A percentile compares a stretch with the other conserved stretches of the same genome.
phyloP scores from a whole-genome alignment of 1,284 basidiomycete species.

The Ceratobasidium sp. region DNA sequence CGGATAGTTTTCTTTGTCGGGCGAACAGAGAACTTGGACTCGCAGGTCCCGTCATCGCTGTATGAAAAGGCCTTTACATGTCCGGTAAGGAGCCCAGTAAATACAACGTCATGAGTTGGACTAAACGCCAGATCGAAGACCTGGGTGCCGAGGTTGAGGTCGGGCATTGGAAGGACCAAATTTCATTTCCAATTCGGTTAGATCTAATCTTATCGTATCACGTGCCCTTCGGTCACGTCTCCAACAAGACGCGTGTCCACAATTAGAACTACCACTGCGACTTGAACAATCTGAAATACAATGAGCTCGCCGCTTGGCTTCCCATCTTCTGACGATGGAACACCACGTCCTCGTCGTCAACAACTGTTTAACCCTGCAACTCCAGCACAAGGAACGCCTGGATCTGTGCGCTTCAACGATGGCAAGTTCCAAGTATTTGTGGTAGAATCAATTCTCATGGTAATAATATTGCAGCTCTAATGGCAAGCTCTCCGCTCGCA shows the following conservation, averaged over 20 bases:
- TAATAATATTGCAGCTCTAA: constrained; percentile 6
- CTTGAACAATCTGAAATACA: background rate
- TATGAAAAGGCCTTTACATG: constrained; percentile 66
- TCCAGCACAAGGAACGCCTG: constrained; percentile 18
- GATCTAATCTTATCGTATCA: constrained; percentile 28
- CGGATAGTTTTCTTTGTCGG: constrained; percentile 84
- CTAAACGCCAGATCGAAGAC: constrained; percentile 93
- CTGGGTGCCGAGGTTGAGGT: constrained; percentile 79
- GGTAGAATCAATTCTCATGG: background rate
- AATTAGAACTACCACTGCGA: constrained; percentile 18
- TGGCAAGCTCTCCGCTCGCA: constrained; percentile 44
- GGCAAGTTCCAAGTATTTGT: constrained; percentile 9
- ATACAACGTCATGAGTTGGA: constrained; percentile 76
- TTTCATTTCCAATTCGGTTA: constrained; percentile 30
- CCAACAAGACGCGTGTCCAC: constrained; percentile 11
- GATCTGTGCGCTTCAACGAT: constrained; percentile 36
- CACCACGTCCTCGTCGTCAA: constrained; percentile 27
- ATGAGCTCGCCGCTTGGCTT: constrained; percentile 43
- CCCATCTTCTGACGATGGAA: constrained; percentile 35
- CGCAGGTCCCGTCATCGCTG: constrained; percentile 71
- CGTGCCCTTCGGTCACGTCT: constrained; percentile 28
- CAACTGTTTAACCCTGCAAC: constrained; percentile 36
- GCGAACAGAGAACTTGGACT: constrained; percentile 68
- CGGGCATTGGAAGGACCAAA: constrained; percentile 68
- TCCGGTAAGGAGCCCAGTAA: constrained; percentile 68